Evolutionary conservation across 2,329 filamentous ascomycete genomes (phyloP), one percentile per base, ranked within the genome.

Genomic region (Clathrospora elynae): DNA sequence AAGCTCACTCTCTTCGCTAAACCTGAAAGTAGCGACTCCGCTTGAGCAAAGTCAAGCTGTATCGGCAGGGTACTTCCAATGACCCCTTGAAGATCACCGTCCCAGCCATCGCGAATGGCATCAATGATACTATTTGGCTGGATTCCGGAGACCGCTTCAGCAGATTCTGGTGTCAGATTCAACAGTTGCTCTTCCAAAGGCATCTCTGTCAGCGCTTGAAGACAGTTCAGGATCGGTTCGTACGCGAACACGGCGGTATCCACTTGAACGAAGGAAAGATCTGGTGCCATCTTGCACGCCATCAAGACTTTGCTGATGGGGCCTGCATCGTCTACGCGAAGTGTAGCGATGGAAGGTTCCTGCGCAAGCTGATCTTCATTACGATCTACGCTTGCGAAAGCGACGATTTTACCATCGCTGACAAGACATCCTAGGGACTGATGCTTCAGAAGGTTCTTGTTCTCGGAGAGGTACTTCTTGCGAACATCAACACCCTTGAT

Each of bases 231-330:
- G 1, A 90, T 75, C 0, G 86, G 86, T 39, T 88, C 82, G 41
- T 83, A 88, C 0, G 85, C 82, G 59, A 88, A 90, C 0, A 85
- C 75, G 0, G 85, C 74, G 0, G 85, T 85, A 28, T 87, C 78
- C 0, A 88, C 78, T 2, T 83, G 66, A 0, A 84, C 62, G 30
- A 88, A 83, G 3, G 71, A 56, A 9, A 79, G 57, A 13, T 69
- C 23, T 17, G 49, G 32, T 0, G 63, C 51, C 1, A 18, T 14
- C 25, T 61, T 67, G 33, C 57, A 60, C 2, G 46, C 35, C 17
- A 70, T 28, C 0, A 88, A 56, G 0, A 78, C 71, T 6, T 75
- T 75, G 0, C 66, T 58, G 1, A 86, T 50, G 0, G 75, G 75
- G 0, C 61, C 48, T 2, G 68, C 61, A 12, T 81, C 77, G 0